Conservation (phyloP, 2,329 filamentous ascomycete species). For the Cladosporium sp. region DNA sequence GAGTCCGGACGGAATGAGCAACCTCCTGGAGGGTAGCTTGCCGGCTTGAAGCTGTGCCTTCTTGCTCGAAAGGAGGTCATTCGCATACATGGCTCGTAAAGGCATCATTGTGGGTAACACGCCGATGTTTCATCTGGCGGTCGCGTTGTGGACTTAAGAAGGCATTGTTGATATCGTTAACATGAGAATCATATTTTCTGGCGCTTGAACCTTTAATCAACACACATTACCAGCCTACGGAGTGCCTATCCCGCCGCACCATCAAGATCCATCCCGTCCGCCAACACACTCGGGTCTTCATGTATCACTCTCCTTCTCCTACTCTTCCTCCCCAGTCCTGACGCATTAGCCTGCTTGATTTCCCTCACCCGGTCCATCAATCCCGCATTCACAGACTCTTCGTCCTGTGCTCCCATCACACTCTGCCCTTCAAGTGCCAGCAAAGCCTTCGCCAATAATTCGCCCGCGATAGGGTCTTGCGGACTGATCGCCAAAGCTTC, state of each 20-base stretch:
- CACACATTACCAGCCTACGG: not conserved
- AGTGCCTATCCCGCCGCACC: constrained; percentile 19
- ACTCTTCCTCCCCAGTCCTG: constrained; percentile 9
- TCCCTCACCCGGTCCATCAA: constrained; percentile 22
- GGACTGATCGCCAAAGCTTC: constrained; percentile 78
- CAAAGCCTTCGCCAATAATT: constrained; percentile 72
- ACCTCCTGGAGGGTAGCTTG: constrained; percentile 26
- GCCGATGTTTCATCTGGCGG: too few species aligned
- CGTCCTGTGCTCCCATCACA: constrained; percentile 51
- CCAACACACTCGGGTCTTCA: constrained; percentile 26
- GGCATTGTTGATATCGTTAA: not conserved
- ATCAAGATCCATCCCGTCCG: constrained; percentile 30
- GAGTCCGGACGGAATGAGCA: constrained; percentile 29
- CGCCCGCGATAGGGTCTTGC: constrained; percentile 79
- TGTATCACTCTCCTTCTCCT: constrained; percentile 7
- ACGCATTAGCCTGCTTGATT: constrained; percentile 12
- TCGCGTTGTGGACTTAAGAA: not conserved
- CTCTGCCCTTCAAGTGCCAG: constrained; percentile 59
- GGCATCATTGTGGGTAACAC: too few species aligned
- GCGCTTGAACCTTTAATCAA: not conserved
- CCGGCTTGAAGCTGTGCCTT: not conserved
- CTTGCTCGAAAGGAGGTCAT: not conserved
- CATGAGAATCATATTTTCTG: not conserved
- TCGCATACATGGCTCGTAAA: not conserved
- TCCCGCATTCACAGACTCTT: constrained; percentile 35